phyloP scores from a whole-genome alignment of 345 rosid species.

The Nasturtium officinale region DNA sequence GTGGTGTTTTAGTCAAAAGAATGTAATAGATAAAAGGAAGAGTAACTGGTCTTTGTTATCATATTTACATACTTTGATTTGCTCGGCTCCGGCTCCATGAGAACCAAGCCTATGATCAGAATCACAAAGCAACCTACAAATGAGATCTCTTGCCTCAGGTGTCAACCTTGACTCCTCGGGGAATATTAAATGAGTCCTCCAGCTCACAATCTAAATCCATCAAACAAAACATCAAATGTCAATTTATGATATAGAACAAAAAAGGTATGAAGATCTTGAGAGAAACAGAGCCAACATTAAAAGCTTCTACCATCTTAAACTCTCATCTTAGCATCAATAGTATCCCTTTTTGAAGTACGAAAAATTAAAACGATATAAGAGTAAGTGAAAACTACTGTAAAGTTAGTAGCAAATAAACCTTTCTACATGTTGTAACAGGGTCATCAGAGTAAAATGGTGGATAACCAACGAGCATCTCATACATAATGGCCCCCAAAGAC shows the following conservation, averaged over 20 bases:
- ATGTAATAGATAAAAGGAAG: slow-evolving; percentile 26
- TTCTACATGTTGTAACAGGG: slow-evolving; percentile 89
- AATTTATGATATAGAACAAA: neutral
- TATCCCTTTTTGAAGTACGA: neutral
- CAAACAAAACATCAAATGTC: slow-evolving; percentile 11
- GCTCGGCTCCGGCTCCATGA: slow-evolving; percentile 55
- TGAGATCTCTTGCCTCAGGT: slow-evolving; percentile 81
- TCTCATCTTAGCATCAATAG: slow-evolving; percentile 1
- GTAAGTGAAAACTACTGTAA: neutral
- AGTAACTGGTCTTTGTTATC: slow-evolving; percentile 2
- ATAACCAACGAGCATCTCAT: slow-evolving; percentile 93
- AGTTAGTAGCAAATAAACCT: slow-evolving; percentile 51
- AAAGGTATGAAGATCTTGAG: neutral
- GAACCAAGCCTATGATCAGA: slow-evolving; percentile 88
- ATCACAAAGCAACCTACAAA: slow-evolving; percentile 77
- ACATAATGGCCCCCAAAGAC: slow-evolving; percentile 95
- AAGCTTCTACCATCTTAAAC: neutral
- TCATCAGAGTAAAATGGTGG: slow-evolving; percentile 94
- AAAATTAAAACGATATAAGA: neutral
- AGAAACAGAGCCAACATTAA: slow-evolving; percentile 6
- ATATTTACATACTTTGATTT: slow-evolving; percentile 64
- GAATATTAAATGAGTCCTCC: slow-evolving; percentile 80
- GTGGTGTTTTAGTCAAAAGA: slow-evolving; percentile 22
- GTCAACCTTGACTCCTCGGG: slow-evolving; percentile 85
- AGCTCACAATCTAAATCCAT: slow-evolving; percentile 68